phyloP scores from a whole-genome alignment of 164 flowering plant genomes.

The Brasenia schreberi region DNA sequence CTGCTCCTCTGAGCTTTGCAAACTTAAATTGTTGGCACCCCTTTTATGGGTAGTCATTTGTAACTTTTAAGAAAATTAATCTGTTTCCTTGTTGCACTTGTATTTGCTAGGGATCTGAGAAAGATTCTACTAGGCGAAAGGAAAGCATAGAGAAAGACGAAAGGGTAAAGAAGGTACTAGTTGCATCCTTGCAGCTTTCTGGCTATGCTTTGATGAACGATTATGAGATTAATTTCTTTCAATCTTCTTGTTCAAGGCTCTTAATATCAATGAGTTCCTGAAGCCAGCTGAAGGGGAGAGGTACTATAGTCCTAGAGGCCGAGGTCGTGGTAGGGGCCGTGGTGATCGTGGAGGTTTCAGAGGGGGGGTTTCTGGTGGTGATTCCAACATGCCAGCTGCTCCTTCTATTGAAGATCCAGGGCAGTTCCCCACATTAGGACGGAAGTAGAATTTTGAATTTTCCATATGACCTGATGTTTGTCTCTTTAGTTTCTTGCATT shows the following conservation, averaged over 20 bases:
- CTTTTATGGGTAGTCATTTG: background rate
- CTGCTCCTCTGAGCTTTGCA: background rate
- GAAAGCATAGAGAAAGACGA: slow-evolving; percentile 25
- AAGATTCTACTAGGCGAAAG: slow-evolving; percentile 20
- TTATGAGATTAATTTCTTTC: background rate
- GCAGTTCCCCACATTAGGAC: slow-evolving; percentile 11
- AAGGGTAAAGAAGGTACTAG: slow-evolving; percentile 27
- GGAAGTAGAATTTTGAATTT: slow-evolving; percentile 2
- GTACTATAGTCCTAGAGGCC: slow-evolving; percentile 43
- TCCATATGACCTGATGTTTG: background rate
- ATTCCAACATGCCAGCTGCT: slow-evolving; percentile 1
- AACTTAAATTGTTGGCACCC: background rate
- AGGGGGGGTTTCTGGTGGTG: slow-evolving; percentile 12
- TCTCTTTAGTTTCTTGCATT: slow-evolving; percentile 2
- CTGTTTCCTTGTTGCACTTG: background rate
- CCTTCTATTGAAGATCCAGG: slow-evolving; percentile 13
- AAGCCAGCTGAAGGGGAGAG: slow-evolving; percentile 82
- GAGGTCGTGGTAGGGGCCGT: slow-evolving; percentile 69
- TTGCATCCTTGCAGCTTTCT: background rate
- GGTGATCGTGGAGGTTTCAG: slow-evolving; percentile 61
- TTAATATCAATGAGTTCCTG: slow-evolving; percentile 81
- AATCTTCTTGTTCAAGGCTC: slow-evolving; percentile 26
- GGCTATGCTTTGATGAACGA: background rate
- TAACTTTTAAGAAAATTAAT: background rate
- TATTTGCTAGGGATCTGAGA: slow-evolving; percentile 19